A percentile compares a stretch with the other conserved stretches of the same genome.
Evolutionary conservation across 306 rosid genomes (phyloP).

Genomic region (Rosa chinensis): DNA sequence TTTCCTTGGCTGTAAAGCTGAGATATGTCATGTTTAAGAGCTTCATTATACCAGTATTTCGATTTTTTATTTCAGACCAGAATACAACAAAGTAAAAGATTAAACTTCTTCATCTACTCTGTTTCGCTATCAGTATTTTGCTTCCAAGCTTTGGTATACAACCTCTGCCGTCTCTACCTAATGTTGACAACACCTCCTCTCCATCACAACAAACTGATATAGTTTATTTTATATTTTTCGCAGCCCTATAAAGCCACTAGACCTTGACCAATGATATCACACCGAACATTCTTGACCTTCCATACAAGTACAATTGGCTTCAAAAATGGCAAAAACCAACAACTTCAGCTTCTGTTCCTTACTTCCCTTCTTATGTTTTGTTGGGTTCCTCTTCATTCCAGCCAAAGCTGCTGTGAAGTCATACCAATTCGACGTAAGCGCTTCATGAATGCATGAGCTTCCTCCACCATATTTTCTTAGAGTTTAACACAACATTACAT

Average conservation of each 20-base stretch:
- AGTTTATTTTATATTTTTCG: not conserved
- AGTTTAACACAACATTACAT: not conserved
- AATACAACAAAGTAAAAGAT: not conserved
- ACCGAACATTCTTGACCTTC: not conserved
- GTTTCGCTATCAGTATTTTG: slow-evolving; percentile 8
- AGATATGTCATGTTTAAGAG: not conserved
- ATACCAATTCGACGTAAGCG: slow-evolving; percentile 9
- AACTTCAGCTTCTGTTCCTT: not conserved
- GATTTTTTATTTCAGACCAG: not conserved
- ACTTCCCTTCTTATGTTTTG: not conserved
- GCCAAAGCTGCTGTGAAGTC: not conserved
- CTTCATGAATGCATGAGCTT: not conserved
- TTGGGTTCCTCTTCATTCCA: slow-evolving; percentile 1
- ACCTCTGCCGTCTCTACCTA: slow-evolving; percentile 10
- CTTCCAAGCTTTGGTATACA: slow-evolving; percentile 8
- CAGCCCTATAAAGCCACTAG: slow-evolving; percentile 7
- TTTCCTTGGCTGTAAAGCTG: not conserved
- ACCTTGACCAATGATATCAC: not conserved
- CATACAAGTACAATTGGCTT: not conserved
- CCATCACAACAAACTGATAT: not conserved
- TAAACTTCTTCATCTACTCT: not conserved
- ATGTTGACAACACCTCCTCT: slow-evolving; percentile 9
- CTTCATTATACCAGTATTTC: not conserved
- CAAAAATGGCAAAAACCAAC: slow-evolving; percentile 1
- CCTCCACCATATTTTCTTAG: not conserved